Evolutionary conservation across 2,329 filamentous ascomycete genomes (phyloP), one percentile per base, ranked within the genome.

Genomic region (Calonectria pseudoturangicola): DNA sequence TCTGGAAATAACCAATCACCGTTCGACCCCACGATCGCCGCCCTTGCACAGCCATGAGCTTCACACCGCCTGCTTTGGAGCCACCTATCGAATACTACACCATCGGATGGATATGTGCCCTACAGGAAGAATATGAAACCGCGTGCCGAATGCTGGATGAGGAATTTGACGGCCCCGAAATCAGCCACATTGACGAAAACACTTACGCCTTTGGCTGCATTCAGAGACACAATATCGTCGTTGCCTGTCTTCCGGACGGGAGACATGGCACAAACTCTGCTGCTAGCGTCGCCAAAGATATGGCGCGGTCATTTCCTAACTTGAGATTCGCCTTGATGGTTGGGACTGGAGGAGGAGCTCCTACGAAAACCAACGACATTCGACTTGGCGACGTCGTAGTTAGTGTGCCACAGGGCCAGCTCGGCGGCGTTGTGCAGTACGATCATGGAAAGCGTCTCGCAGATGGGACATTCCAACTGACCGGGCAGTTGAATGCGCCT

Each of bases 311-410:
- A 18, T 68, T 68, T 47, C 41, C 56, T 12, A 62, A 48, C n/a
- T 15, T 72, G 47, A 39, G 47, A 39, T 64, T 73, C 43, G 65
- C 56, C 5, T 63, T 73, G 3, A 70, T 75, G 73, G 73, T 67
- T 15, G 72, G 74, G 1, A 72, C 74, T n/a, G 74, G 74, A 7
- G 72, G 69, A 12, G 72, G 72, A 5, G 72, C 69, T 13, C 74
- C 74, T 3, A 63, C 54, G 18, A 3, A 36, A 50, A 56, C 64
- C 21, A 62, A 56, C 13, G 73, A 73, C 16, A 72, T 75, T 41
- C 62, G 69, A 7, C 70, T 75, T 12, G 74, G 74, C 9, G 72
- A 75, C 33, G 36, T 75, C 12, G 72, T 75, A 5, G 72, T 75
- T n/a, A 70, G 72, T 28, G 3, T 16, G 27, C 71, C 71, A 28